Conservation (phyloP, 257 asterid species). For the Solanum phureja region DNA sequence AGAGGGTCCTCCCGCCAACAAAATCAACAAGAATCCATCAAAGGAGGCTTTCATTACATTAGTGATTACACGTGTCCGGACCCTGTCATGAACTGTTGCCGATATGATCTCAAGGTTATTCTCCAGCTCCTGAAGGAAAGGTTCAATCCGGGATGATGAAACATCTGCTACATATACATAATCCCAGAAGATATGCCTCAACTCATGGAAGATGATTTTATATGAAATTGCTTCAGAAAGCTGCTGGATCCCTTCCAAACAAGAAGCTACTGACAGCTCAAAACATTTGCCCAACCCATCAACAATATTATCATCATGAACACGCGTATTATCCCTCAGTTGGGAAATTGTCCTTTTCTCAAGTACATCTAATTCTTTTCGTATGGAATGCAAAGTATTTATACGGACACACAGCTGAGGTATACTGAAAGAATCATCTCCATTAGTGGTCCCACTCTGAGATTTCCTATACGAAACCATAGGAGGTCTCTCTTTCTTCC, state of each 20-base stretch:
- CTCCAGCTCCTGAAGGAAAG: conserved; percentile 80
- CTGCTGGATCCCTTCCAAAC: conserved; percentile 68
- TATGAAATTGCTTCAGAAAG: conserved; percentile 72
- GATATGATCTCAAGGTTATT: conserved; percentile 59
- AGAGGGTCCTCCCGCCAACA: conserved; percentile 76
- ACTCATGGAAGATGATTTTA: conserved; percentile 60
- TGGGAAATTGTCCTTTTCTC: conserved; percentile 48
- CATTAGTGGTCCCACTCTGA: conserved; percentile 20
- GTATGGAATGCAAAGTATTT: conserved; percentile 58
- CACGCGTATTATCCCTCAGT: conserved; percentile 40
- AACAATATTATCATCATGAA: conserved; percentile 24
- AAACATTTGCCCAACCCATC: conserved; percentile 32
- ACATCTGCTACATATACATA: conserved; percentile 54
- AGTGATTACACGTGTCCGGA: conserved; percentile 74
- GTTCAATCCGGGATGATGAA: conserved; percentile 78
- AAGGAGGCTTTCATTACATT: conserved; percentile 80
- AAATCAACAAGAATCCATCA: conserved; percentile 69
- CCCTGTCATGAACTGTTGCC: conserved; percentile 66
- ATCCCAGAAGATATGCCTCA: conserved; percentile 48
- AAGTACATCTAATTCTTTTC: conserved; percentile 62
- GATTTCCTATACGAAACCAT: conserved; percentile 36
- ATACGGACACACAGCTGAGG: conserved; percentile 64
- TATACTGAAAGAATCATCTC: conserved; percentile 33
- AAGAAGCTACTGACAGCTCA: conserved; percentile 50
- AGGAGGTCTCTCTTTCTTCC: conserved; percentile 53